Evolutionary conservation across 164 flowering plant species (phyloP), one percentile per base, ranked within the genome.

Genomic region (Cinnamomum chago): DNA sequence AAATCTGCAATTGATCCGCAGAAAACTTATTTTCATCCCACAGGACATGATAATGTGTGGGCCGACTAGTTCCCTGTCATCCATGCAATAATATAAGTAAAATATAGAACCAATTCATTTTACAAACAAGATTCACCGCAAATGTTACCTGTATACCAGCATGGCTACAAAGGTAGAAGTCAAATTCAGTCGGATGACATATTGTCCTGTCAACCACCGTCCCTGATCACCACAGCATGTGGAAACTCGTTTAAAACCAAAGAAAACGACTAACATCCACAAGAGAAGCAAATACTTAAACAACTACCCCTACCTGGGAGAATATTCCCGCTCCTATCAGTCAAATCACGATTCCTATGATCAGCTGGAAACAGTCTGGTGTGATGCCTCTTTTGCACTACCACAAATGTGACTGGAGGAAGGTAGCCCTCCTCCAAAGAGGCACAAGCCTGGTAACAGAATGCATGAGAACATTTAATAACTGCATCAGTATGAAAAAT

Each of bases 131-230:
- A 70, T 7, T 51, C 10, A 51, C 52, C 24, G 18, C 65, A 25
- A 23, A 22, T 3, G 5, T 58, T 60, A 90, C 98, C 96, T 92
- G 96, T 80, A 94, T 91, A 20, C 97, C 96, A 62, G 98, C 98
- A 80, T 94, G 98, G 81, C 98, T 94, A 73, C 98, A 94, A 65
- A 94, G 96, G 75, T 89, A 94, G 73, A 94, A 94, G 70, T 94
- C 98, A 77, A 92, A 94, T 75, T 94, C 97, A 1, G 93, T 85
- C 1, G 98, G 98, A 78, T 94, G 98, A 75, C 98, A 94, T 22
- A 94, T 92, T 77, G 88, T 89, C 15, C 92, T 60, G 77, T 94
- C 98, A 65, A 94, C 95, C 50, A 94, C 97, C 0, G 98, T 94
- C 52, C 98, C 98, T 94, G 83, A 18, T 30, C 67, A 67, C 20